These are phyloP conservation scores for Pulveroboletus sp. DNA, from an alignment of 768 basidiomycete genomes.

Conservation along the genomic window DNA sequence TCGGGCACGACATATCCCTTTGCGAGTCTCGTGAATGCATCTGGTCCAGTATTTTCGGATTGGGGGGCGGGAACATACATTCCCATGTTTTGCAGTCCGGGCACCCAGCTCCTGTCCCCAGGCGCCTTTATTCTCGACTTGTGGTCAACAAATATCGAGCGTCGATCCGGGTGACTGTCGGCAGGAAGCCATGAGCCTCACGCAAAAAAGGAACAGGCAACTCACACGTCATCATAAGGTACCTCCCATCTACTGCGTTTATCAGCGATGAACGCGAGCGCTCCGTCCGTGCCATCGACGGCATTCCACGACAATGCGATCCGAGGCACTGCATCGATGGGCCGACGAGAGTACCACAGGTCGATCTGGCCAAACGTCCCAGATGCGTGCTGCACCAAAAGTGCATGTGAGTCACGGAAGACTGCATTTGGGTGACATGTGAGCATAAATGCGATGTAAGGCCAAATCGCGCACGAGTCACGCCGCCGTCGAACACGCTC, in stretches of 20 bases:
- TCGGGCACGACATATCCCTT: conserved; percentile 50
- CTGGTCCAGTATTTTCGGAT: conserved; percentile 25
- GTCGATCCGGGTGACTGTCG: conserved; percentile 36
- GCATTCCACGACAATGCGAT: conserved; percentile 62
- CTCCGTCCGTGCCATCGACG: conserved; percentile 38
- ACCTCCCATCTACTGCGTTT: conserved; percentile 51
- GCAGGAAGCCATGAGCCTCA: neutral
- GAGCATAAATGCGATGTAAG: neutral
- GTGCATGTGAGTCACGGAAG: conserved; percentile 65
- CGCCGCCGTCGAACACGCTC: conserved; percentile 63
- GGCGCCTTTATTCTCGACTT: conserved; percentile 48
- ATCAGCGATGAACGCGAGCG: conserved; percentile 65
- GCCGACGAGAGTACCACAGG: conserved; percentile 56
- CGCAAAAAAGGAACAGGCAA: neutral
- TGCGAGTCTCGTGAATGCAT: conserved; percentile 58
- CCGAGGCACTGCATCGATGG: conserved; percentile 65
- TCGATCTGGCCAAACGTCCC: conserved; percentile 81
- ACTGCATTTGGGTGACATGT: conserved; percentile 47
- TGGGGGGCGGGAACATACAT: conserved; percentile 33
- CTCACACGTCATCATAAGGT: conserved; percentile 80
- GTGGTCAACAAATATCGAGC: conserved; percentile 21
- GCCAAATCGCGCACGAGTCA: conserved; percentile 55
- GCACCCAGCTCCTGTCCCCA: conserved; percentile 52
- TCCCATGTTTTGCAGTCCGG: conserved; percentile 56
- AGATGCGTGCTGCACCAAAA: conserved; percentile 71